Percentiles rank a stretch among this genome's conserved stretches.
These are phyloP conservation scores for Candida silvatica DNA, from an alignment of 805 yeast genomes.

Conservation along the genomic window DNA sequence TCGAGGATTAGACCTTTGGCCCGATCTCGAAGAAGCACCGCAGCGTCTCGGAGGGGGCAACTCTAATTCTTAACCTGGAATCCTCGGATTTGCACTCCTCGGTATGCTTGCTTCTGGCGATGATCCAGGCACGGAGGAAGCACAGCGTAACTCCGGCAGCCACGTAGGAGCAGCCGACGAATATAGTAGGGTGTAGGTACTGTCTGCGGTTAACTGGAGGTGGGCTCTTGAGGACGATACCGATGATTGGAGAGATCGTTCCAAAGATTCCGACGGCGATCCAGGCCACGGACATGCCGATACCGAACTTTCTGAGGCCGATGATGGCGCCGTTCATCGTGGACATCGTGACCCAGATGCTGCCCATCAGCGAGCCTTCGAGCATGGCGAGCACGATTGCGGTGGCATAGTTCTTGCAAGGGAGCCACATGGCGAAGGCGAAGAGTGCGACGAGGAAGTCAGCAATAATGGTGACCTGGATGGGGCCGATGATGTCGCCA, in stretches of 20 bases:
- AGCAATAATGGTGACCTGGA: constrained; percentile 33
- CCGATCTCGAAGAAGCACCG: not conserved
- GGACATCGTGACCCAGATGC: constrained; percentile 47
- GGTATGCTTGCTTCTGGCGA: constrained; percentile 33
- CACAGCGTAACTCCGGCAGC: constrained; percentile 34
- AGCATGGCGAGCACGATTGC: constrained; percentile 43
- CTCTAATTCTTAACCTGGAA: constrained; percentile 1
- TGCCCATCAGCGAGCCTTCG: constrained; percentile 53
- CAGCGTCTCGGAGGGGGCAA: not conserved
- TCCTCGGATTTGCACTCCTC: constrained; percentile 1
- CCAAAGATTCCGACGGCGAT: constrained; percentile 39
- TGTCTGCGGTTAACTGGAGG: constrained; percentile 33
- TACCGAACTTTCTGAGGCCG: constrained; percentile 44
- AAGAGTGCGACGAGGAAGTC: constrained; percentile 32
- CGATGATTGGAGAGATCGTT: constrained; percentile 53
- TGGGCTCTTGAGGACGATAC: constrained; percentile 36
- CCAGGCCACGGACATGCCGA: constrained; percentile 43
- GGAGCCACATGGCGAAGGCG: constrained; percentile 46
- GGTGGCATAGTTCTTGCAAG: constrained; percentile 49
- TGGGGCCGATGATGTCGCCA: constrained; percentile 43
- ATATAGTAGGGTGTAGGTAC: constrained; percentile 46
- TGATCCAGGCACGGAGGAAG: constrained; percentile 45
- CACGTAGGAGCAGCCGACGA: constrained; percentile 48
- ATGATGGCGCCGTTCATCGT: constrained; percentile 43
- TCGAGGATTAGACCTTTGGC: constrained; percentile 1